A percentile compares a stretch with the other conserved stretches of the same genome.
phyloP scores from a whole-genome alignment of 768 basidiomycete genomes.

The Suillus occidentalis region DNA sequence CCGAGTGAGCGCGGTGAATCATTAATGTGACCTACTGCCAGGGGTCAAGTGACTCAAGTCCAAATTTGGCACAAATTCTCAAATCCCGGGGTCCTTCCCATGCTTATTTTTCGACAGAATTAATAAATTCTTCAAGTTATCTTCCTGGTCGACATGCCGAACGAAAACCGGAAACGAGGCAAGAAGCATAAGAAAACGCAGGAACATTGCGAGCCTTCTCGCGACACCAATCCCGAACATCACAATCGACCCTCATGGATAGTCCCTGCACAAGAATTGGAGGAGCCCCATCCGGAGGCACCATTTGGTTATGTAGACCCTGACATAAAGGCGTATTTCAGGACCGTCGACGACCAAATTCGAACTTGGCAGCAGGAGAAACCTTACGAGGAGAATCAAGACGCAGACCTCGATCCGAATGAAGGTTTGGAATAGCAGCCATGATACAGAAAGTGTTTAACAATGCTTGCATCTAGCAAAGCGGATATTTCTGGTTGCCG shows the following conservation, averaged over 20 bases:
- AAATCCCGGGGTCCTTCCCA: neutral
- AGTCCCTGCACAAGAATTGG: slow-evolving; percentile 39
- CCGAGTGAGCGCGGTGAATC: neutral
- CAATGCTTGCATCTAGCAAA: slow-evolving; percentile 49
- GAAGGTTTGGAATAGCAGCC: slow-evolving; percentile 50
- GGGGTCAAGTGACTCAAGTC: neutral
- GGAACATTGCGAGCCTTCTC: slow-evolving; percentile 17
- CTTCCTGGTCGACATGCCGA: slow-evolving; percentile 50
- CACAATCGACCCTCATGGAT: slow-evolving; percentile 65
- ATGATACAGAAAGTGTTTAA: neutral
- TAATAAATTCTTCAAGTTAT: neutral
- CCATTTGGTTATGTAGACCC: slow-evolving; percentile 90
- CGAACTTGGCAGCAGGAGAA: slow-evolving; percentile 75
- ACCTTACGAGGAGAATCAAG: slow-evolving; percentile 36
- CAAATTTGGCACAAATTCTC: neutral
- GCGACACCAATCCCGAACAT: slow-evolving; percentile 25
- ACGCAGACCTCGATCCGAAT: slow-evolving; percentile 59
- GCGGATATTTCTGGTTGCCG: slow-evolving; percentile 76
- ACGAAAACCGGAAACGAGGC: slow-evolving; percentile 73
- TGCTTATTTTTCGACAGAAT: neutral
- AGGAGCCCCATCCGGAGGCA: slow-evolving; percentile 57
- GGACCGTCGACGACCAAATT: slow-evolving; percentile 84
- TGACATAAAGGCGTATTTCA: slow-evolving; percentile 91
- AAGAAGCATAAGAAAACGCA: slow-evolving; percentile 66
- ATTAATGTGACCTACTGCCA: neutral